These are phyloP conservation scores for Arxiozyma slooffiae DNA, from an alignment of 1,139 yeast species.

Conservation along the genomic window DNA sequence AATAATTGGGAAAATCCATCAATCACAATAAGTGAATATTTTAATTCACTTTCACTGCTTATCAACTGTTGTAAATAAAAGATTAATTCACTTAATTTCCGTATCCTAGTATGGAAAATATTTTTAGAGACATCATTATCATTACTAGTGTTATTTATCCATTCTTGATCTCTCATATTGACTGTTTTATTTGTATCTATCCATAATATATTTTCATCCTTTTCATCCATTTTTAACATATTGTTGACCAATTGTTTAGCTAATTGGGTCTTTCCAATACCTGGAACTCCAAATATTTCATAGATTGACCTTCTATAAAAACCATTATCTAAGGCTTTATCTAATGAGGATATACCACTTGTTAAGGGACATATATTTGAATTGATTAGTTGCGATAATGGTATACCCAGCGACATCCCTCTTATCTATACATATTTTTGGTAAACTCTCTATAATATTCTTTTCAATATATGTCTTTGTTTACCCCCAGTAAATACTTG, in stretches of 20 bases:
- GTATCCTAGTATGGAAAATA: conserved; percentile 11
- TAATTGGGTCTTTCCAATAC: conserved; percentile 25
- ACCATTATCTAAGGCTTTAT: conserved; percentile 20
- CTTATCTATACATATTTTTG: neutral
- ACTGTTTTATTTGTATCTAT: conserved; percentile 20
- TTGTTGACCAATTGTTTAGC: conserved; percentile 17
- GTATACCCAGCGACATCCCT: conserved; percentile 27
- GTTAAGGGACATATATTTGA: conserved; percentile 18
- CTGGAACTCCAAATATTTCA: conserved; percentile 30
- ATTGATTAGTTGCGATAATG: conserved; percentile 26
- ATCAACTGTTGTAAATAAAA: conserved; percentile 19
- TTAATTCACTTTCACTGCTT: neutral
- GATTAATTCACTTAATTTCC: conserved; percentile 22
- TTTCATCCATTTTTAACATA: conserved; percentile 1
- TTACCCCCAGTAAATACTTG: neutral
- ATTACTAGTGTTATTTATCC: neutral
- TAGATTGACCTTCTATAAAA: conserved; percentile 25
- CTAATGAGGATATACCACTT: conserved; percentile 21
- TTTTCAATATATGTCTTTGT: neutral
- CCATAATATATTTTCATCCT: conserved; percentile 19
- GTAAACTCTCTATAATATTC: neutral
- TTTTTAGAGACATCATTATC: neutral
- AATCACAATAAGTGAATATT: conserved; percentile 20
- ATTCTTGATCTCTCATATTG: conserved; percentile 8
- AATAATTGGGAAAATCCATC: conserved; percentile 28